Evolutionary conservation across 2,329 filamentous ascomycete species (phyloP), one percentile per base, ranked within the genome.

Genomic region (Emergomyces orientalis): DNA sequence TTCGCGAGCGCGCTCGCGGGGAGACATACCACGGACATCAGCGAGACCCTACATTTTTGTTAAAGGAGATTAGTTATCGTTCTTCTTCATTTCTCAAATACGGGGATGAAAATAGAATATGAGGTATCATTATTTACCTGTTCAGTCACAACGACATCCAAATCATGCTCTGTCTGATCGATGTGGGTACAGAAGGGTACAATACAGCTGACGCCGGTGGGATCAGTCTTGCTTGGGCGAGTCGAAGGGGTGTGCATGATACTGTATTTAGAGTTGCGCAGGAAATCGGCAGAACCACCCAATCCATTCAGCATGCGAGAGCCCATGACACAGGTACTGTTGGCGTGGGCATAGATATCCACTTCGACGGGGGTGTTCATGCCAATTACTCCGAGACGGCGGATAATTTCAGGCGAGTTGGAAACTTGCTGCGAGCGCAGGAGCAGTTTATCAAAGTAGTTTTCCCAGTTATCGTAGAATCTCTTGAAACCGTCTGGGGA

Each of bases 291-390:
- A 1, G 86, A 89, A 3, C 90, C 90, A 59, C 90, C 90, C 7
- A 94, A 85, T 13, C 90, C 90, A 79, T 93, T 93, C 65, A 94
- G 82, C 89, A 93, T 94, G 63, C 91, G 87, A 65, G 84, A 88
- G 67, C 91, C 91, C 86, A 94, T 91, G 27, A 96, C 91, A 72
- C 89, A 92, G 62, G 91, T 96, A 65, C 84, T 88, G 84, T 96
- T 96, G 70, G 91, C 91, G 78, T 96, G 91, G 1, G 91, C 91
- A 78, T 96, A 96, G 71, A 96, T 95, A 77, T 96, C 91, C 19
- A 96, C 91, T 78, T 96, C 91, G 56, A 96, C 90, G 27, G 91
- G 91, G 0, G 91, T 96, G 82, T 96, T 96, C 91, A 96, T 96
- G 74, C 90, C 91, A 69, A 96, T 96, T 68, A 91, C 87, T 65